Evolutionary conservation across 1,139 yeast species (phyloP).

Genomic region (Pneumocystis canis): DNA sequence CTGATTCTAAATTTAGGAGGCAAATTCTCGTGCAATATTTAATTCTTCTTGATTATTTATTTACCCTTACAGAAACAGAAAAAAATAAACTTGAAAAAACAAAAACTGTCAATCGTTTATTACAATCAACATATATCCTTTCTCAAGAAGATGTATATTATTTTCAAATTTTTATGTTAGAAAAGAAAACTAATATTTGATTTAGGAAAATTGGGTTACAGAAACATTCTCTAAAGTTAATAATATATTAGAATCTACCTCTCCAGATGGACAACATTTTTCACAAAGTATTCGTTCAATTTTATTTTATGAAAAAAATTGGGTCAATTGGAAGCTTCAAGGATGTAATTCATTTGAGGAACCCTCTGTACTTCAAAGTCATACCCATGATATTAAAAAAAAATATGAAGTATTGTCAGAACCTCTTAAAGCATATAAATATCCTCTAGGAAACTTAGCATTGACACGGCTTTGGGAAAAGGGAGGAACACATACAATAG

Average conservation of each 20-base stretch:
- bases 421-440: background rate
- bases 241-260: background rate
- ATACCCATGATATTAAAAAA: background rate
- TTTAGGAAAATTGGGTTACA: background rate
- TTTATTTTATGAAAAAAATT: background rate
- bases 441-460: background rate
- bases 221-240: background rate
- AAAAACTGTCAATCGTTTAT: background rate
- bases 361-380: background rate
- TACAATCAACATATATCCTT: background rate
- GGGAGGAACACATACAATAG: background rate
- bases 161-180: background rate
- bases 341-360: background rate
- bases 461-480: background rate
- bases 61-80: slow-evolving; percentile 17
- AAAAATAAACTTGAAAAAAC: slow-evolving; percentile 10
- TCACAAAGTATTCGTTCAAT: background rate
- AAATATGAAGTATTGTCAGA: background rate
- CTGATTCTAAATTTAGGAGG: slow-evolving; percentile 25
- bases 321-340: background rate
- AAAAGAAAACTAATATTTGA: background rate
- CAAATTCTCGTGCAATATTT: slow-evolving; percentile 23
- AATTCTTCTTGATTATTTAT: slow-evolving; percentile 23
- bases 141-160: background rate
- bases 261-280: background rate